Conservation (phyloP, 108 stramenopile species). For the Skeletonema costatum region DNA sequence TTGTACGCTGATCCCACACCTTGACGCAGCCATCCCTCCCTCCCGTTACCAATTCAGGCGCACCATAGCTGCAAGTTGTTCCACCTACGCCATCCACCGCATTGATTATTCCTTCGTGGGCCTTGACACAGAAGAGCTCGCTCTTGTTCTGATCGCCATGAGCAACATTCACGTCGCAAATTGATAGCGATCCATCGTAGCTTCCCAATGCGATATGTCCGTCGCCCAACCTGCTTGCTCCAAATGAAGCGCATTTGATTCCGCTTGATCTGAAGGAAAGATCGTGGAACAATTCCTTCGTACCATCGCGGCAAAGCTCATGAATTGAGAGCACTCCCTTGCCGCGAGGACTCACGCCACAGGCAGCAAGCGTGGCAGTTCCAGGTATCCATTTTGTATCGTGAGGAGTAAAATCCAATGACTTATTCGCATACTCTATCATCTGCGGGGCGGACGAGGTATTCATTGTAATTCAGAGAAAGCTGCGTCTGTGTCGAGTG, state of each 20-base stretch:
- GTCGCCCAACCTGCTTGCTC: slow-evolving; percentile 74
- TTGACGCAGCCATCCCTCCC: slow-evolving; percentile 89
- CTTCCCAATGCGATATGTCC: slow-evolving; percentile 78
- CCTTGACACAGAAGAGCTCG: slow-evolving; percentile 55
- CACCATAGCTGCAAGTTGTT: slow-evolving; percentile 58
- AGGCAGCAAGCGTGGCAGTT: slow-evolving; percentile 66
- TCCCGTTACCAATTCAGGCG: slow-evolving; percentile 88
- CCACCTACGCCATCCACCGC: slow-evolving; percentile 87
- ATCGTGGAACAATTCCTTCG: slow-evolving; percentile 51
- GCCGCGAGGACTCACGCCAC: slow-evolving; percentile 80
- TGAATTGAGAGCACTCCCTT: slow-evolving; percentile 76
- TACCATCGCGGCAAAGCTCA: slow-evolving; percentile 72
- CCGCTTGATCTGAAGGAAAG: slow-evolving; percentile 57
- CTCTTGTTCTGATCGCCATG: neutral
- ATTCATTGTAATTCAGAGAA: slow-evolving; percentile 56
- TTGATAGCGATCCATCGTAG: slow-evolving; percentile 56
- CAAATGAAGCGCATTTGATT: slow-evolving; percentile 91
- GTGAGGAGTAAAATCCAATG: slow-evolving; percentile 78
- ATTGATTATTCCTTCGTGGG: slow-evolving; percentile 76
- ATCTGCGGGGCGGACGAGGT: slow-evolving; percentile 89
- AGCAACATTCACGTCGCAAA: slow-evolving; percentile 50
- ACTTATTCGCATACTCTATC: slow-evolving; percentile 79
- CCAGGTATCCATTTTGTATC: slow-evolving; percentile 85
- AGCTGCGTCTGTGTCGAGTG: too few species aligned
- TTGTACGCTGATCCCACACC: slow-evolving; percentile 83